Evolutionary conservation across 345 rosid species (phyloP).

Genomic region (Aquilaria yunnanensis): DNA sequence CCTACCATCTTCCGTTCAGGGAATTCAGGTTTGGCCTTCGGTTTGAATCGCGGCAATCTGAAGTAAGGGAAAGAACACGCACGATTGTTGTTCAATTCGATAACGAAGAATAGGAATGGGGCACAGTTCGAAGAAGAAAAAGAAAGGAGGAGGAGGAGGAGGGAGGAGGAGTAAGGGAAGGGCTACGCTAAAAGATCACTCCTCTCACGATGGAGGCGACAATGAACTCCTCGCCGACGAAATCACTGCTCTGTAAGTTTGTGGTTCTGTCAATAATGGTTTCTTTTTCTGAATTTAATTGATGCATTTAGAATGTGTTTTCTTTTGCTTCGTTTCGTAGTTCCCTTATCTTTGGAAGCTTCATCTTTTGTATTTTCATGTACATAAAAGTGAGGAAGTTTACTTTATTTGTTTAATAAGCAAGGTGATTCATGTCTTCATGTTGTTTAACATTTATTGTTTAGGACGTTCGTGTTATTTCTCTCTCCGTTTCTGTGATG

Average conservation of each 20-base stretch:
- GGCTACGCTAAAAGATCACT: conserved; percentile 57
- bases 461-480: too few relatives aligned
- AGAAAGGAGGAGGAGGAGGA: conserved; percentile 48
- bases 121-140: conserved; percentile 67
- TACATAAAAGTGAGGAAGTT: conserved; percentile 70
- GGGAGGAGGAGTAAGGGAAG: conserved; percentile 63
- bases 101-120: conserved; percentile 36
- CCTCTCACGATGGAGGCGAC: conserved; percentile 40
- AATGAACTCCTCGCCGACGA: conserved; percentile 87
- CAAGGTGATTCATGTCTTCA: too few relatives aligned
- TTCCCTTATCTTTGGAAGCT: conserved; percentile 80
- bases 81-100: background rate
- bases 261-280: too few relatives aligned
- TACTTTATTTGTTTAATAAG: too few relatives aligned
- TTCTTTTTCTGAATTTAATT: background rate
- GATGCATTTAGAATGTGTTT: background rate
- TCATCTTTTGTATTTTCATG: conserved; percentile 77
- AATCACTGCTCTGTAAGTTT: conserved; percentile 86
- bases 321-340: background rate
- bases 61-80: too few relatives aligned
- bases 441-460: too few relatives aligned
- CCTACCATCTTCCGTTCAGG: too few relatives aligned
- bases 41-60: too few relatives aligned
- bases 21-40: too few relatives aligned
- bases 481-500: too few relatives aligned